A percentile compares a stretch with the other conserved stretches of the same genome.
phyloP scores from a whole-genome alignment of 768 basidiomycete genomes.

The Pholiota molesta region DNA sequence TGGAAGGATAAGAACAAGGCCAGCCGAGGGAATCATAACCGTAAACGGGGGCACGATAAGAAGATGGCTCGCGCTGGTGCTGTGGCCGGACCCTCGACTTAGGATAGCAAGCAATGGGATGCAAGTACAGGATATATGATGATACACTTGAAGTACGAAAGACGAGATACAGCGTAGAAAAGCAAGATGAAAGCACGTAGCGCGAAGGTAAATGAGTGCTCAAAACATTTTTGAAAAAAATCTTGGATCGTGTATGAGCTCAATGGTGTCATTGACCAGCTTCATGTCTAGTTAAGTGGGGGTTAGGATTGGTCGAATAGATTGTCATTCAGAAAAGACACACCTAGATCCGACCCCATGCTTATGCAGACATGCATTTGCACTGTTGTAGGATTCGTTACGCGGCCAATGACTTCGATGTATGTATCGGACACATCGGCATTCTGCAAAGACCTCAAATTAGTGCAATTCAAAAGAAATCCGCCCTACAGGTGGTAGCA shows the following conservation, averaged over 20 bases:
- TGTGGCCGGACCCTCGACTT: slow-evolving; percentile 29
- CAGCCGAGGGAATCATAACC: slow-evolving; percentile 68
- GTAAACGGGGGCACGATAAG: slow-evolving; percentile 86
- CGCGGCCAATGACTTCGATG: slow-evolving; percentile 71
- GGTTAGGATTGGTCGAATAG: background rate
- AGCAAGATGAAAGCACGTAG: background rate
- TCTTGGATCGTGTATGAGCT: slow-evolving; percentile 60
- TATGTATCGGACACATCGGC: slow-evolving; percentile 52
- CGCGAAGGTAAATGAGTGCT: background rate
- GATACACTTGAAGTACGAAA: background rate
- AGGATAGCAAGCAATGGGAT: background rate
- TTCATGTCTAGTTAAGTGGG: slow-evolving; percentile 47
- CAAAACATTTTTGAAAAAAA: slow-evolving; percentile 53
- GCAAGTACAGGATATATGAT: background rate
- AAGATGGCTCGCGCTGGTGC: slow-evolving; percentile 76
- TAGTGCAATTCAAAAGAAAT: background rate
- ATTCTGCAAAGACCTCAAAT: slow-evolving; percentile 31
- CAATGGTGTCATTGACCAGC: slow-evolving; percentile 62
- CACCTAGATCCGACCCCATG: slow-evolving; percentile 67
- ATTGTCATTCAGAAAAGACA: slow-evolving; percentile 24
- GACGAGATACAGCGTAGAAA: background rate
- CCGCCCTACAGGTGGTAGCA: background rate
- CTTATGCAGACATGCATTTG: slow-evolving; percentile 56
- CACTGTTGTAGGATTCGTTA: slow-evolving; percentile 55
- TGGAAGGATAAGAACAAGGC: slow-evolving; percentile 82